phyloP scores from a whole-genome alignment of 192 early-diverging fungal species.

The Gamsiella multidivaricata region DNA sequence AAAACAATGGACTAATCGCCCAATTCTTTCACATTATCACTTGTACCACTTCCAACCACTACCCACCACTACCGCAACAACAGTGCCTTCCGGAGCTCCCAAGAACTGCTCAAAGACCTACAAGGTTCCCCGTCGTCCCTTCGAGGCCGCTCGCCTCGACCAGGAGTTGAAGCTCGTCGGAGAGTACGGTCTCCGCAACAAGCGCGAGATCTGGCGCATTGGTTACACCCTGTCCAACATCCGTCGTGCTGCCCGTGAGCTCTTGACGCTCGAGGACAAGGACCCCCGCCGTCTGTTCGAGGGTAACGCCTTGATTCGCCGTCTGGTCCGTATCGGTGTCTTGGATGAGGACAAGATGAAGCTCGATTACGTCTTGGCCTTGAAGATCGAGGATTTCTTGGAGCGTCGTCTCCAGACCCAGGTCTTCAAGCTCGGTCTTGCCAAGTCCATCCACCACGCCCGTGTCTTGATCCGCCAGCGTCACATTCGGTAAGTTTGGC shows the following conservation, averaged over 20 bases:
- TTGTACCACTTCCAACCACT: background rate
- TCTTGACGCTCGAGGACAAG: constrained; percentile 95
- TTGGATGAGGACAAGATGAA: constrained; percentile 97
- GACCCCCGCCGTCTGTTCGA: constrained; percentile 98
- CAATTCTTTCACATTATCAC: background rate
- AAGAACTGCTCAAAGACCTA: constrained; percentile 82
- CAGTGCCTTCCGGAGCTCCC: constrained; percentile 57
- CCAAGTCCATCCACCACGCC: constrained; percentile 99
- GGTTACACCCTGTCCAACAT: constrained; percentile 98
- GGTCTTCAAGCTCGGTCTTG: constrained; percentile 97
- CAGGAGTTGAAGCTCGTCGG: constrained; percentile 94
- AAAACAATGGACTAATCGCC: background rate
- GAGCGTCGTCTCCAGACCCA: constrained; percentile 98
- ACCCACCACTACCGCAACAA: background rate
- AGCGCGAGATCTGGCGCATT: constrained; percentile 99
- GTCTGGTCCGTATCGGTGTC: constrained; percentile 98
- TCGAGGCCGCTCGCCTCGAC: constrained; percentile 97
- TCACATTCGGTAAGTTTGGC: constrained; percentile 80
- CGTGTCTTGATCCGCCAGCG: constrained; percentile 98
- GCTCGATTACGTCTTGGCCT: constrained; percentile 98
- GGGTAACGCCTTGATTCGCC: constrained; percentile 99
- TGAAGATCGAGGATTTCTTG: constrained; percentile 99
- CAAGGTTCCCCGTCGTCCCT: constrained; percentile 97
- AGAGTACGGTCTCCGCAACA: constrained; percentile 98
- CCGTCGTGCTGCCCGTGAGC: constrained; percentile 99